Evolutionary conservation across 163 green algal species (phyloP).

Genomic region (Smithsoniella earleae): DNA sequence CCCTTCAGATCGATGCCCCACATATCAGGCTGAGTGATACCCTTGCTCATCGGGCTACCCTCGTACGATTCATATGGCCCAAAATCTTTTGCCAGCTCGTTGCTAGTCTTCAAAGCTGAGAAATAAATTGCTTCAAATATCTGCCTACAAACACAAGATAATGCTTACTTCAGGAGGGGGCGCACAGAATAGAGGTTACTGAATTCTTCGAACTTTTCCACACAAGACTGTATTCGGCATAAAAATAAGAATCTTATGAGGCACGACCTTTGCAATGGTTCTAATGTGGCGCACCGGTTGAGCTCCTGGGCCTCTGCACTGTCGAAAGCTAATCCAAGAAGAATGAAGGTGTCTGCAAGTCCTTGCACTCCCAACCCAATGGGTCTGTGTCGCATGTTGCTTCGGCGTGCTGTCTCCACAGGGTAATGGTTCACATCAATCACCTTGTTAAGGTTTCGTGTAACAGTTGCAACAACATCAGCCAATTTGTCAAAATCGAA

Average conservation of each 20-base stretch:
- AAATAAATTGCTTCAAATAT: conserved; percentile 99
- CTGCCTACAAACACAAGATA: too few relatives aligned
- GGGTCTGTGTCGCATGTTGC: conserved; percentile 94
- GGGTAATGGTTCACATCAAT: conserved; percentile 99
- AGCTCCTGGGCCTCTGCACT: conserved; percentile 71
- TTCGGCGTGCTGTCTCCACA: conserved; percentile 69
- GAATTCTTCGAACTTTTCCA: too few relatives aligned
- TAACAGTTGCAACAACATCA: conserved; percentile 68
- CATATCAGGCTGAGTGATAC: conserved; percentile 94
- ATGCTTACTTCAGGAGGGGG: too few relatives aligned
- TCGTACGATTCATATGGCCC: conserved; percentile 86
- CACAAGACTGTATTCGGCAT: too few relatives aligned
- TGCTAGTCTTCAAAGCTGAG: conserved; percentile 69
- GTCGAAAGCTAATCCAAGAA: conserved; percentile 96
- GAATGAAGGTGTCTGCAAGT: conserved; percentile 95
- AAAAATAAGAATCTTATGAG: too few relatives aligned
- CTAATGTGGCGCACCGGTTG: too few relatives aligned
- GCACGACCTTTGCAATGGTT: too few relatives aligned
- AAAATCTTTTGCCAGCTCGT: conserved; percentile 70
- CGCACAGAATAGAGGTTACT: too few relatives aligned
- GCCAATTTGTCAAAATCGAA: conserved; percentile 94
- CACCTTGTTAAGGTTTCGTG: conserved; percentile 95
- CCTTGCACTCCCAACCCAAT: conserved; percentile 95
- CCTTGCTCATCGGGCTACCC: conserved; percentile 81
- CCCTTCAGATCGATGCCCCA: conserved; percentile 70